phyloP scores from a whole-genome alignment of 2,329 filamentous ascomycete species.

The Ophiostoma angusticollis region DNA sequence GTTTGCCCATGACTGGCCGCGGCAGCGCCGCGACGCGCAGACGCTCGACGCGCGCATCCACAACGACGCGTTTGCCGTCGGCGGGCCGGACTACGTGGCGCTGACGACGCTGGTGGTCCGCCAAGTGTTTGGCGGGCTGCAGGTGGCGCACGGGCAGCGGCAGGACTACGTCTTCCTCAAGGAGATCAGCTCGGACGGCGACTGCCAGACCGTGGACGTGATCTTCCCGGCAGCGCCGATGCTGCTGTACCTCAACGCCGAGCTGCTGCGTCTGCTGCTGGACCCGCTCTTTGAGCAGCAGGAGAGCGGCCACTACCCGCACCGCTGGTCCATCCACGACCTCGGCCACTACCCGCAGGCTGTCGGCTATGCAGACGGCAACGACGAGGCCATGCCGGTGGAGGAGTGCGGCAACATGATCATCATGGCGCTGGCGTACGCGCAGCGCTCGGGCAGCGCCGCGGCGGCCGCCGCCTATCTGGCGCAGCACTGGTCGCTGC shows the following conservation, averaged over 20 bases:
- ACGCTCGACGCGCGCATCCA: conserved; percentile 59
- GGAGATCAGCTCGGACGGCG: conserved; percentile 79
- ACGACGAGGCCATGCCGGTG: conserved; percentile 60
- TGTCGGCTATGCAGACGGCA: conserved; percentile 54
- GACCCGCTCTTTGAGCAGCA: conserved; percentile 71
- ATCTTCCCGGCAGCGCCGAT: conserved; percentile 76
- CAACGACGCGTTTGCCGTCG: conserved; percentile 51
- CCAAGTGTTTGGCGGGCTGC: conserved; percentile 66
- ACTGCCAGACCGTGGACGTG: conserved; percentile 76
- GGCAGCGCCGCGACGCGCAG: conserved; percentile 42
- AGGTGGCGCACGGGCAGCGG: conserved; percentile 55
- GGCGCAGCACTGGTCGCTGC: conserved; percentile 53
- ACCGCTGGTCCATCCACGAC: conserved; percentile 65
- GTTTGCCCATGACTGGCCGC: conserved; percentile 62
- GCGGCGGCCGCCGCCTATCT: conserved; percentile 29
- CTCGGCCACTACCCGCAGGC: conserved; percentile 61
- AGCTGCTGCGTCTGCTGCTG: conserved; percentile 62
- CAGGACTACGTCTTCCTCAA: conserved; percentile 72
- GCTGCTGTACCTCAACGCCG: conserved; percentile 69
- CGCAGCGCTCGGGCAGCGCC: conserved; percentile 34
- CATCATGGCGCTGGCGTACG: conserved; percentile 50
- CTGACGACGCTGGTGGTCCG: conserved; percentile 69
- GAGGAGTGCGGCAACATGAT: conserved; percentile 64
- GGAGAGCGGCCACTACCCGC: conserved; percentile 67
- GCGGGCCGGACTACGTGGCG: conserved; percentile 59